Evolutionary conservation across 1,139 yeast species (phyloP).

Genomic region (Suhomyces anneliseae): DNA sequence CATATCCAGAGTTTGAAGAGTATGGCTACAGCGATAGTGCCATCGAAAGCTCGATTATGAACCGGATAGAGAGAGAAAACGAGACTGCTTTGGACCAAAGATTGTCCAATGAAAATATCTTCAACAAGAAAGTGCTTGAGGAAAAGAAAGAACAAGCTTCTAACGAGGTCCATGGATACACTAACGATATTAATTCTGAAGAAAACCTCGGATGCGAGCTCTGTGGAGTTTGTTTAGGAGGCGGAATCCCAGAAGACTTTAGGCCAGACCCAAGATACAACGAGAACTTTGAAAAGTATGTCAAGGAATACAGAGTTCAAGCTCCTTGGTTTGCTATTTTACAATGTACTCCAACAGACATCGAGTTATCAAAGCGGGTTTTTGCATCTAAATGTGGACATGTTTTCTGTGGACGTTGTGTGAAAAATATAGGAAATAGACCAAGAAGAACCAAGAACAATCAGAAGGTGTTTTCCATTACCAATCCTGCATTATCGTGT

Average conservation of each 20-base stretch:
- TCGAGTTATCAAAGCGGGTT: conserved; percentile 63
- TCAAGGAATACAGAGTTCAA: conserved; percentile 33
- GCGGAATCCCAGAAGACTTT: conserved; percentile 62
- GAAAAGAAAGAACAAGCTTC: conserved; percentile 30
- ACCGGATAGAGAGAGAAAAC: conserved; percentile 43
- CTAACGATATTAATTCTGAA: conserved; percentile 36
- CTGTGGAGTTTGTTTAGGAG: conserved; percentile 71
- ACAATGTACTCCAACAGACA: conserved; percentile 54
- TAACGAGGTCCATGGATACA: conserved; percentile 29
- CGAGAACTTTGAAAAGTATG: conserved; percentile 27
- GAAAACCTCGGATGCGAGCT: conserved; percentile 55
- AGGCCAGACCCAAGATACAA: conserved; percentile 32
- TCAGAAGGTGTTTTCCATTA: conserved; percentile 27
- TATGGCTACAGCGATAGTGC: conserved; percentile 4
- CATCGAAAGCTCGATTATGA: conserved; percentile 38
- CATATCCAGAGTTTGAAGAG: conserved; percentile 1
- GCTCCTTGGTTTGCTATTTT: conserved; percentile 68
- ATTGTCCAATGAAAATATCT: conserved; percentile 31
- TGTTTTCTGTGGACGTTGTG: conserved; percentile 84
- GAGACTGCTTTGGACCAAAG: conserved; percentile 37
- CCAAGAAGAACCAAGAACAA: conserved; percentile 21
- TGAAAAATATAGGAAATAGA: conserved; percentile 53
- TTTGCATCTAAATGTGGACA: conserved; percentile 82
- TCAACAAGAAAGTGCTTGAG: conserved; percentile 29
- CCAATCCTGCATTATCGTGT: conserved; percentile 47